A percentile compares a stretch with the other conserved stretches of the same genome.
These are phyloP conservation scores for Chaetomium fimeti DNA, from an alignment of 495 filamentous ascomycete genomes.

Conservation along the genomic window DNA sequence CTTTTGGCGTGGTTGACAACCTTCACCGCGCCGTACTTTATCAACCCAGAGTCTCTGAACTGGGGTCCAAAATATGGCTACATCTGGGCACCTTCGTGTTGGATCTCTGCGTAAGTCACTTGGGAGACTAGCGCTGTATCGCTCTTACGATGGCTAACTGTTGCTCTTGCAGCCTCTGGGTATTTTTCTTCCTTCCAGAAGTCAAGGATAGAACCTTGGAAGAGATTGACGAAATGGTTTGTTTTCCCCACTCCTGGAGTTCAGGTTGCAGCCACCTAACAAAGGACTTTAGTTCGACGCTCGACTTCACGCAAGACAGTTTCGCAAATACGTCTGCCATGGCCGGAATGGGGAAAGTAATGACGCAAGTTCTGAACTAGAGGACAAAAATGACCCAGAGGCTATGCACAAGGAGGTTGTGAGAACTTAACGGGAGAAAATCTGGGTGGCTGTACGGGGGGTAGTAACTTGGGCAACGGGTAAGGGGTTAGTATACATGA, in stretches of 20 bases:
- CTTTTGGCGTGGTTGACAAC: constrained; percentile 57
- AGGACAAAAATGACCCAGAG: background rate
- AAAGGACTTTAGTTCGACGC: constrained; percentile 40
- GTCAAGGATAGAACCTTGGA: constrained; percentile 56
- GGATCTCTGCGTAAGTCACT: constrained; percentile 19
- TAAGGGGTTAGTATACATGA: too few relatives aligned
- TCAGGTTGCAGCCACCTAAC: background rate
- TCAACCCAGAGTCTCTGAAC: constrained; percentile 56
- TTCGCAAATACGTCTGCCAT: constrained; percentile 37
- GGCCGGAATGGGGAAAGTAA: background rate
- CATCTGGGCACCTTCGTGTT: constrained; percentile 51
- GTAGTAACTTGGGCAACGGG: background rate
- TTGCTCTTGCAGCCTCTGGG: constrained; percentile 31
- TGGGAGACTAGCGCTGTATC: background rate
- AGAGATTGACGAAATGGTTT: constrained; percentile 56
- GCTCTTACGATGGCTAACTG: background rate
- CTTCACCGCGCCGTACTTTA: constrained; percentile 62
- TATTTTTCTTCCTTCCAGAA: constrained; percentile 55
- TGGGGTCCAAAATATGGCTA: constrained; percentile 60
- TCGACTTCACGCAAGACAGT: constrained; percentile 46
- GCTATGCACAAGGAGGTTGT: background rate
- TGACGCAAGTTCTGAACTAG: background rate
- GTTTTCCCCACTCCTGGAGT: background rate
- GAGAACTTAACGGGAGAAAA: background rate
- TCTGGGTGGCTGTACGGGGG: background rate